Conservation (phyloP, 257 asterid species). For the Solanum etuberosum region DNA sequence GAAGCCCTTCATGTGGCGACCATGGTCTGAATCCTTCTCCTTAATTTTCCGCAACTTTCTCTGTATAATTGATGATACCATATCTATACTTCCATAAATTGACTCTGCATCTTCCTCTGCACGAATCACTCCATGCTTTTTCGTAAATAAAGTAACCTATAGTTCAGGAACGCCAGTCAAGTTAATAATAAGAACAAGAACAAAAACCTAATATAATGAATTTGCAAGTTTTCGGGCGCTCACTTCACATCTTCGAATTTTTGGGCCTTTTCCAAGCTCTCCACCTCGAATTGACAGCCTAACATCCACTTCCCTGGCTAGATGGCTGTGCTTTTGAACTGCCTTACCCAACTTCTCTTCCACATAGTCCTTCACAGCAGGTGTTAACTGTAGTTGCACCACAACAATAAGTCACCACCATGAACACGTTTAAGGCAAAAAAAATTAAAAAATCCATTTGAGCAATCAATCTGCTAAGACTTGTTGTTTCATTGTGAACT, state of each 20-base stretch:
- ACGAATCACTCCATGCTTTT: slow-evolving; percentile 82
- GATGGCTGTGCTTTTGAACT: slow-evolving; percentile 74
- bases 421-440: neutral
- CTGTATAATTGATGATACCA: slow-evolving; percentile 70
- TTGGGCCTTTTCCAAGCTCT: slow-evolving; percentile 85
- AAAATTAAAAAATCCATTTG: neutral
- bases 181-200: neutral
- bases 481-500: neutral
- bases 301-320: slow-evolving; percentile 88
- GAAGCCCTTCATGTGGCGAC: slow-evolving; percentile 88
- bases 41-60: slow-evolving; percentile 88
- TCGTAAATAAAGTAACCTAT: slow-evolving; percentile 84
- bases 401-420: neutral
- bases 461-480: neutral
- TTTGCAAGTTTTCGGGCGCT: neutral
- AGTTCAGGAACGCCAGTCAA: neutral
- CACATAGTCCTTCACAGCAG: slow-evolving; percentile 64
- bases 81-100: slow-evolving; percentile 63
- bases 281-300: slow-evolving; percentile 86
- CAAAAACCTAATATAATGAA: neutral
- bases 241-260: slow-evolving; percentile 83
- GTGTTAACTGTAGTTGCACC: slow-evolving; percentile 36
- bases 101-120: slow-evolving; percentile 86
- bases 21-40: slow-evolving; percentile 92
- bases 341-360: slow-evolving; percentile 92